Percentiles rank a stretch among this genome's conserved stretches.
Evolutionary conservation across 2,329 filamentous ascomycete species (phyloP).

Genomic region (Stagonosporopsis tanaceti): DNA sequence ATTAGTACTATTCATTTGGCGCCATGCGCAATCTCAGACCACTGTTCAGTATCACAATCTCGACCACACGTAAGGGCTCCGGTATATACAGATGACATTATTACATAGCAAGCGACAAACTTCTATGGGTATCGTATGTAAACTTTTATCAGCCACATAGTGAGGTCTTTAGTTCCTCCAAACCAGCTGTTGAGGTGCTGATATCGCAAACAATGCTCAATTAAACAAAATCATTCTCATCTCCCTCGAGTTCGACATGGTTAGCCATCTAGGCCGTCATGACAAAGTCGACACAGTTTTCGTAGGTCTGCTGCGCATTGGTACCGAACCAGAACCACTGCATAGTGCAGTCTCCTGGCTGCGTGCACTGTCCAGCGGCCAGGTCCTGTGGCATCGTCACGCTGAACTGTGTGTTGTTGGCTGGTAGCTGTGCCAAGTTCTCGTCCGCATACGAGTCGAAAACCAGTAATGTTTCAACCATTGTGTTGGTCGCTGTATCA

Average conservation of each 20-base stretch:
- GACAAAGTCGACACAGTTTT: conserved; percentile 67
- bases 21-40: neutral
- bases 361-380: conserved; percentile 50
- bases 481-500: conserved; percentile 60
- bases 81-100: conserved; percentile 3
- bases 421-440: conserved; percentile 45
- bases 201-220: neutral
- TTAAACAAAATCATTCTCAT: neutral
- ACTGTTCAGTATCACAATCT: neutral
- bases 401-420: conserved; percentile 58
- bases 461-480: conserved; percentile 53
- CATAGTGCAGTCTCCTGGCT: conserved; percentile 60
- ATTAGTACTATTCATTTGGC: neutral
- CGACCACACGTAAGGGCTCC: neutral
- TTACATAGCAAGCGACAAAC: neutral
- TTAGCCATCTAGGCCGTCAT: conserved; percentile 11
- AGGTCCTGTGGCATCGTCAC: conserved; percentile 62
- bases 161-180: neutral
- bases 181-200: neutral
- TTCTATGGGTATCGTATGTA: conserved; percentile 13
- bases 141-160: neutral
- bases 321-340: conserved; percentile 70
- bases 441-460: conserved; percentile 40
- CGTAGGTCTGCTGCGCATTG: conserved; percentile 65
- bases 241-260: neutral